Evolutionary conservation across 2,329 filamentous ascomycete species (phyloP).

Genomic region (Xylaria sp.): DNA sequence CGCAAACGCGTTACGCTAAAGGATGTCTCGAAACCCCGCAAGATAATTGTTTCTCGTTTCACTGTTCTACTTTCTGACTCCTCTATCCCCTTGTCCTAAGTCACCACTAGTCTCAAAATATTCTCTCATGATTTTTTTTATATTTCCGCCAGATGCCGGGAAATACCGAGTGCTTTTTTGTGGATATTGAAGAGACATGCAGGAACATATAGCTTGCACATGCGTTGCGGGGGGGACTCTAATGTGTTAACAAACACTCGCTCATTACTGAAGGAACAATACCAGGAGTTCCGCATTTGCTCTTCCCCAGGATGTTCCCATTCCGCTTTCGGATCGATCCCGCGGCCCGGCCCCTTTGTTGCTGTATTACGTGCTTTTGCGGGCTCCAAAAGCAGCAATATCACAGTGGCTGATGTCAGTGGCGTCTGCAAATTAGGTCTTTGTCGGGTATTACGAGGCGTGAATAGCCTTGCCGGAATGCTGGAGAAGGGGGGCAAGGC

Average conservation of each 20-base stretch:
- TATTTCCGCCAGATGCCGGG: slow-evolving; percentile 13
- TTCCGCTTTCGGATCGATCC: slow-evolving; percentile 40
- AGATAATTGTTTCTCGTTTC: neutral
- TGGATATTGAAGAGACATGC: slow-evolving; percentile 5
- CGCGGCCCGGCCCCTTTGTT: slow-evolving; percentile 37
- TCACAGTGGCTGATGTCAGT: slow-evolving; percentile 36
- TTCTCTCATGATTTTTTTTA: neutral
- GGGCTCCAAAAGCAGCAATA: slow-evolving; percentile 21
- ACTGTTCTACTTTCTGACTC: neutral
- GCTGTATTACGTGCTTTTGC: slow-evolving; percentile 28
- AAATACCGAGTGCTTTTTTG: slow-evolving; percentile 23
- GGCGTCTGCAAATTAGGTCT: slow-evolving; percentile 22
- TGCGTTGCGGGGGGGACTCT: slow-evolving; percentile 13
- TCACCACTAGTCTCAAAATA: neutral
- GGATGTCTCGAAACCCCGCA: neutral
- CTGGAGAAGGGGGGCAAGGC: slow-evolving; percentile 29
- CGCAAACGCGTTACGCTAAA: neutral
- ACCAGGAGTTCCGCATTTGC: slow-evolving; percentile 10
- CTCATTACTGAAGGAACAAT: neutral
- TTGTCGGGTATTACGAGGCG: slow-evolving; percentile 18
- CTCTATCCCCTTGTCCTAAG: neutral
- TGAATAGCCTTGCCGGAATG: slow-evolving; percentile 32
- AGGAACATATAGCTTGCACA: slow-evolving; percentile 28
- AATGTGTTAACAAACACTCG: slow-evolving; percentile 19
- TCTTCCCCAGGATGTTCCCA: slow-evolving; percentile 31